Conservation (phyloP, 495 filamentous ascomycete genomes). For the Trichocladium uniseriatum region DNA sequence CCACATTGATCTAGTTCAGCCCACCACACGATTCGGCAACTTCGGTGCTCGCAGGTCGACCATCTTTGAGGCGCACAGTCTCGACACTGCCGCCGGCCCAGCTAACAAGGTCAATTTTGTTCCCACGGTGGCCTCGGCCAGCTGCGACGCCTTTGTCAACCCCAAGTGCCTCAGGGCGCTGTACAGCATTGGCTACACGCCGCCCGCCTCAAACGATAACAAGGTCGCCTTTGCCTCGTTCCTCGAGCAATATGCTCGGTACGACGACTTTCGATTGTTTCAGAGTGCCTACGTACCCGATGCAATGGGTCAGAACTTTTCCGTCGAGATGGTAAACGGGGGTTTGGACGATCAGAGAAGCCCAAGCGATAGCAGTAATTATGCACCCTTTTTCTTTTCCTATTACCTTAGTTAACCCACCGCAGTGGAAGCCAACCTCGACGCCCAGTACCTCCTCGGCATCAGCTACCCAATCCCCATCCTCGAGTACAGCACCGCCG, state of each 20-base stretch:
- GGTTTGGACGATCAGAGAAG: slow-evolving; percentile 35
- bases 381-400: neutral
- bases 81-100: neutral
- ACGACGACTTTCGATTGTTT: slow-evolving; percentile 47
- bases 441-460: slow-evolving; percentile 60
- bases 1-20: slow-evolving; percentile 56
- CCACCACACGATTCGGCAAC: slow-evolving; percentile 53
- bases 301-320: slow-evolving; percentile 46
- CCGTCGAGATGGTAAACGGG: slow-evolving; percentile 53
- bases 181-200: slow-evolving; percentile 43
- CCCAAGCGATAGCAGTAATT: slow-evolving; percentile 22
- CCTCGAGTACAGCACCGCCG: slow-evolving; percentile 36
- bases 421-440: slow-evolving; percentile 59
- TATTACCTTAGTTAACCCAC: neutral
- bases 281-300: slow-evolving; percentile 40
- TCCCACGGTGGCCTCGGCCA: slow-evolving; percentile 15
- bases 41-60: slow-evolving; percentile 21
- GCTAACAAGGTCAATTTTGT: slow-evolving; percentile 4
- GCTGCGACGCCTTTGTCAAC: slow-evolving; percentile 43
- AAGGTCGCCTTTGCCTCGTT: slow-evolving; percentile 40
- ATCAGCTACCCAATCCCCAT: slow-evolving; percentile 31
- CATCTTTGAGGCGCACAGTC: slow-evolving; percentile 21
- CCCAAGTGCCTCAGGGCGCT: slow-evolving; percentile 51
- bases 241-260: slow-evolving; percentile 50
- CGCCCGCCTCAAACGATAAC: slow-evolving; percentile 12